Evolutionary conservation across 257 asterid genomes (phyloP).

Genomic region (Solanum medicagineum): DNA sequence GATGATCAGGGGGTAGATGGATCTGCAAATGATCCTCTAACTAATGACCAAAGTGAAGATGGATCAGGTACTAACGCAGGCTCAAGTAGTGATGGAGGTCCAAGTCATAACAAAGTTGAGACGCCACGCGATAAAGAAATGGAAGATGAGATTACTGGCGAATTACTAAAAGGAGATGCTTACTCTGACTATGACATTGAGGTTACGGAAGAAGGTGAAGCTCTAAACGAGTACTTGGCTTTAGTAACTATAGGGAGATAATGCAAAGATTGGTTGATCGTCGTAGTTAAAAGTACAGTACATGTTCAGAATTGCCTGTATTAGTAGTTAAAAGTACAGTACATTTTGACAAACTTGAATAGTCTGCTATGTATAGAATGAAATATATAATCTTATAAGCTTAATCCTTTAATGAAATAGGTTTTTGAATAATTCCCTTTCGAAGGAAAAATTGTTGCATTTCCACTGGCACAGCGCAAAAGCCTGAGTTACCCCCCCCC

Average conservation of each 20-base stretch:
- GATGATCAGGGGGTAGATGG: not conserved
- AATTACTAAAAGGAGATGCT: slow-evolving; percentile 51
- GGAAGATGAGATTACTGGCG: slow-evolving; percentile 70
- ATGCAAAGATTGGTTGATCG: not conserved
- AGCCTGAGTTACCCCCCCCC: too few species aligned
- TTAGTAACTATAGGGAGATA: slow-evolving; percentile 14
- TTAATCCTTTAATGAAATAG: not conserved
- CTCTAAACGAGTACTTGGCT: slow-evolving; percentile 62
- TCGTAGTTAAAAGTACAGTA: not conserved
- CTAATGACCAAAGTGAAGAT: not conserved
- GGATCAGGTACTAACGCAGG: not conserved
- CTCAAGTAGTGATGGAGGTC: slow-evolving; percentile 15
- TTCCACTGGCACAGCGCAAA: too few species aligned
- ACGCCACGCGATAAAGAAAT: slow-evolving; percentile 52
- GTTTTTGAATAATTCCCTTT: not conserved
- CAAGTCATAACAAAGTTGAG: not conserved
- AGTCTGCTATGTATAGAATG: not conserved
- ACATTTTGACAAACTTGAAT: not conserved
- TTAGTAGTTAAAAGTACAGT: not conserved
- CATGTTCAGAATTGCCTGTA: not conserved
- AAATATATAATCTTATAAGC: not conserved
- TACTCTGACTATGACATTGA: slow-evolving; percentile 79
- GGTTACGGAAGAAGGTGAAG: slow-evolving; percentile 79
- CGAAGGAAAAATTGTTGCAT: not conserved
- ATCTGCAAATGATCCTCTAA: not conserved